A percentile compares a stretch with the other conserved stretches of the same genome.
These are phyloP conservation scores for Amoeboaphelidium protococcarum DNA, from an alignment of 371 early-diverging fungal genomes.

Conservation along the genomic window DNA sequence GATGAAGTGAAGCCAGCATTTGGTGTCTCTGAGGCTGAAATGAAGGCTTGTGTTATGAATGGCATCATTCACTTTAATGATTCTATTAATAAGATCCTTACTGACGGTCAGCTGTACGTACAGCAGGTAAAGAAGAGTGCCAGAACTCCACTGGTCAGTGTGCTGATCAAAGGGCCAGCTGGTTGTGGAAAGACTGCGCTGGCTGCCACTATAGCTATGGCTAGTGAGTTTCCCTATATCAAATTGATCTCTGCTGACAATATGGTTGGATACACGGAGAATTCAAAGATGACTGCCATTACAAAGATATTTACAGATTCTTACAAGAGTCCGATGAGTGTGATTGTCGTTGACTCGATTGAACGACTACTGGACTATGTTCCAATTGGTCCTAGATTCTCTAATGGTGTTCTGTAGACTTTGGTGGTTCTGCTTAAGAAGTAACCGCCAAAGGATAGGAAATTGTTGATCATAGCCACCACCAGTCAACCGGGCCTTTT, in stretches of 20 bases:
- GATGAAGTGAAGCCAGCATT: constrained; percentile 94
- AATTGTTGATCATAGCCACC: constrained; percentile 59
- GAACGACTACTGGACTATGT: constrained; percentile 95
- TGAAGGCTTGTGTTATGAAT: constrained; percentile 54
- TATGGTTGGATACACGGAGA: constrained; percentile 87
- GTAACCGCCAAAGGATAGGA: constrained; percentile 43
- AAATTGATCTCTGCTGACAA: constrained; percentile 91
- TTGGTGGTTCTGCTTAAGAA: constrained; percentile 71
- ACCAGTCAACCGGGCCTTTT: constrained; percentile 49
- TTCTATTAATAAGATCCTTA: constrained; percentile 41
- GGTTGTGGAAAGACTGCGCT: constrained; percentile 95
- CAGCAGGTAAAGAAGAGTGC: constrained; percentile 57
- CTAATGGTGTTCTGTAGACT: constrained; percentile 86
- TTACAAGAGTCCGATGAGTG: constrained; percentile 84
- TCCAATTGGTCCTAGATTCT: constrained; percentile 92
- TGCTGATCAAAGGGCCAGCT: constrained; percentile 44
- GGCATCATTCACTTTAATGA: constrained; percentile 51
- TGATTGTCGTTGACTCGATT: constrained; percentile 91
- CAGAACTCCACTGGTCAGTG: constrained; percentile 62
- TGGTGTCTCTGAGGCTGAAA: constrained; percentile 84
- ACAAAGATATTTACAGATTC: constrained; percentile 87
- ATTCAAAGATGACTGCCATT: constrained; percentile 74
- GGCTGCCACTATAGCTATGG: constrained; percentile 83
- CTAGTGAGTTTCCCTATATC: constrained; percentile 90
- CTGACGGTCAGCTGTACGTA: constrained; percentile 51